phyloP scores from a whole-genome alignment of 2,329 filamentous ascomycete species.

The Ophiocordyceps camponoti-rufipedis region DNA sequence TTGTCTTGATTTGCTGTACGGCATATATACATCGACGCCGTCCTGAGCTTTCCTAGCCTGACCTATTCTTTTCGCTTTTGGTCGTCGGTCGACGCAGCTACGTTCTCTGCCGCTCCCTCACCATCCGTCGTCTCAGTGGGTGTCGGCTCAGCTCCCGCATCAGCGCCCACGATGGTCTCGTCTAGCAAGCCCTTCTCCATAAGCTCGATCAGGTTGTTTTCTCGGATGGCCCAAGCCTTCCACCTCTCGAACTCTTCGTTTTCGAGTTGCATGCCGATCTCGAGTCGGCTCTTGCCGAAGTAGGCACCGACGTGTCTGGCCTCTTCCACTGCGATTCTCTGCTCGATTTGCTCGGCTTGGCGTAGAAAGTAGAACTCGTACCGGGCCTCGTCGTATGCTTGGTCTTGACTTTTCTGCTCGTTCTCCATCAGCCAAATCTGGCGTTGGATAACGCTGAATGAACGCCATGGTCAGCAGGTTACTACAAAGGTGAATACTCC shows the following conservation, averaged over 20 bases:
- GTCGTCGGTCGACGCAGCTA: not conserved
- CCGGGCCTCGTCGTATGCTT: slow-evolving; percentile 74
- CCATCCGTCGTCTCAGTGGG: not conserved
- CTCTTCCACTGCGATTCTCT: slow-evolving; percentile 73
- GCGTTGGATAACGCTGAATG: slow-evolving; percentile 67
- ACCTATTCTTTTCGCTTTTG: not conserved
- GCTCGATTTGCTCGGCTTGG: slow-evolving; percentile 65
- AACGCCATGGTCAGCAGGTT: slow-evolving; percentile 4
- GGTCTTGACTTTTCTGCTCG: slow-evolving; percentile 35
- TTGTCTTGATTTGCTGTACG: not conserved
- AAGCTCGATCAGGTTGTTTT: slow-evolving; percentile 11
- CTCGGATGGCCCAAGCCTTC: slow-evolving; percentile 55
- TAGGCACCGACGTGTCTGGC: slow-evolving; percentile 70
- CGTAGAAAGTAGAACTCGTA: slow-evolving; percentile 81
- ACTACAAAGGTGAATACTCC: no score
- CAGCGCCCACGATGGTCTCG: no score
- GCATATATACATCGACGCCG: not conserved
- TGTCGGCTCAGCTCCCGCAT: no score
- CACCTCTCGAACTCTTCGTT: slow-evolving; percentile 64
- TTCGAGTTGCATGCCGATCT: slow-evolving; percentile 70
- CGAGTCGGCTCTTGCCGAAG: slow-evolving; percentile 61
- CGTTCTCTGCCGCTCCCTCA: not conserved
- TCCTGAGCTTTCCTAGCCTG: not conserved
- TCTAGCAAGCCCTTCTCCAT: no score
- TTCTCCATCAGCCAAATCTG: slow-evolving; percentile 72